Evolutionary conservation across 2,329 filamentous ascomycete species (phyloP), one percentile per base, ranked within the genome.

Genomic region (Microascus cirrosus): DNA sequence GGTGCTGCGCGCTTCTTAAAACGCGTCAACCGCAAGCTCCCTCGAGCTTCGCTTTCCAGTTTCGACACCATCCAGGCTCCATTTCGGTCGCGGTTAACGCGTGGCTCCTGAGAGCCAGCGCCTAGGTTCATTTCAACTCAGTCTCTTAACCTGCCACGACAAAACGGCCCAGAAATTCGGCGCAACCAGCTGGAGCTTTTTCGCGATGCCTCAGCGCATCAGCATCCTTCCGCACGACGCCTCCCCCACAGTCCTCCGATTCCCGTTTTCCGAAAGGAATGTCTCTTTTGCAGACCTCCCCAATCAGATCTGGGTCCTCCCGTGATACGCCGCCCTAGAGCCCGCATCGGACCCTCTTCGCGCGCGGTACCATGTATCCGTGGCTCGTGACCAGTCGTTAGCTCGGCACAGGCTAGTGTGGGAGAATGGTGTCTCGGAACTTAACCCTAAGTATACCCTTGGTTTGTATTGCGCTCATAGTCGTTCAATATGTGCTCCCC

Each of bases 391-490:
- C 48, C 34, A 28, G 55, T 51, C 57, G 54, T 57, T 34, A 24
- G 70, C 66, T 70, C 69, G 77, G 77, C 66, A 77, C 74, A 77
- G 65, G 48, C 63, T 58, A 63, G 63, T 69, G 74, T 73, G 81
- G 79, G 82, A 86, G 79, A 81, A 86, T 83, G 77, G 77, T 76
- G 73, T 76, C 74, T 86, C 85, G 90, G 89, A 92, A 92, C 89
- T 92, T 95, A 96, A 95, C 92, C 92, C 92, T 96, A 96, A 88
- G 81, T 77, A 76, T 73, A 76, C 69, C 72, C 77, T 84, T 87
- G 88, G 89, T 83, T 70, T 48, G 87, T 80, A 67, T 91, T 88
- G 84, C 83, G 83, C 78, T 75, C 81, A 57, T 56, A 55, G 85
- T 87, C 84, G 84, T 80, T 74, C 75, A 50, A 45, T 50, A 22